Base-by-base conservation (phyloP, 2,329 filamentous ascomycete species). In the Aspergillus glaucus region DNA sequence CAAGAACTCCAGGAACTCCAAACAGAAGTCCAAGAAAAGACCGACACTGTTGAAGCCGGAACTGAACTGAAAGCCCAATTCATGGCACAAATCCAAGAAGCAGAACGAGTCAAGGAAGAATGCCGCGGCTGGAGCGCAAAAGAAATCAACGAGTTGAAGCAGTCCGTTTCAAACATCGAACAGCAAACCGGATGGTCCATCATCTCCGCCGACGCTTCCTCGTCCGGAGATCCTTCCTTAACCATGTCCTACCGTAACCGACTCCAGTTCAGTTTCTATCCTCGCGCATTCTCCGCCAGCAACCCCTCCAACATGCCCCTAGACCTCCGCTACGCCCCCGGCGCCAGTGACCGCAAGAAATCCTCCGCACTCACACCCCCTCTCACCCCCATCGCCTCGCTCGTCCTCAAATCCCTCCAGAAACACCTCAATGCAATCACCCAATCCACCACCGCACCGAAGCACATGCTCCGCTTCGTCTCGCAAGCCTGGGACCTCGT, bases 121-220 rank as follows among this genome's bases (percentile, higher is more conserved):
- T 95, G 87, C 64, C 83, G 91, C 46, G 91, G 92, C 36, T 96
- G 91, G 85, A 92, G 85, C 49, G 81, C 85, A 46, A 84, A 79
- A 24, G 93, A 97, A 69, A 88, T 97, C 54, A 79, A 79, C 54
- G 74, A 75, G 36, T 75, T 95, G n/a, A 90, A 91, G 78, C 66
- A 55, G 41, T 68, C 69, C 17, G 71, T 75, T 24, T 61, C 67
- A 42, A 53, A 55, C 3, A 61, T 75, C 32, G 70, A 75, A 55
- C 54, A 58, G 22, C 61, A 68, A 51, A 72, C 70, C 8, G 71
- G 72, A n/a, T 75, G 73, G 73, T 67, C 63, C 12, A 67, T 75
- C 21, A 44, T 66, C 17, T 67, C 68, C 2, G 72, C 68, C 19
- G 62, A 62, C 21, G 50, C 52, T 4, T 55, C 59, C 12, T 56